phyloP scores from a whole-genome alignment of 1,139 yeast species.

The Arxiozyma heterogenica region DNA sequence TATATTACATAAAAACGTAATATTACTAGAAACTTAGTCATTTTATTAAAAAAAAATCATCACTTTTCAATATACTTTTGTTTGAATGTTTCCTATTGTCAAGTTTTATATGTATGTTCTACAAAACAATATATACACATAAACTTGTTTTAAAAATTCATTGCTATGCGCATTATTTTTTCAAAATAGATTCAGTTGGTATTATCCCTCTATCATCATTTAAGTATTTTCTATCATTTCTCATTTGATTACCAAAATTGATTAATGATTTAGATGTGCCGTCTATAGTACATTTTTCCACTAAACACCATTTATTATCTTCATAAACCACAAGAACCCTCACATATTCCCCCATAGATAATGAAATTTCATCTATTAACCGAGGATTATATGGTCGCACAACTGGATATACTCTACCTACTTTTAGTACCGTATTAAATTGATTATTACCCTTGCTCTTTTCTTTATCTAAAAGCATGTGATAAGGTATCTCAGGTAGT shows the following conservation, averaged over 20 bases:
- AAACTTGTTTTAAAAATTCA: neutral
- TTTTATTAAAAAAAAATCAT: neutral
- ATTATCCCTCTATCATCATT: conserved; percentile 34
- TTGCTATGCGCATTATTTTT: neutral
- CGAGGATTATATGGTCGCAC: conserved; percentile 24
- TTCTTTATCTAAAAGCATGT: neutral
- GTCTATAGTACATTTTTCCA: conserved; percentile 28
- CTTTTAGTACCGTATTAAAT: neutral
- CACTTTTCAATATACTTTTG: neutral
- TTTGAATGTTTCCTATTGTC: no score
- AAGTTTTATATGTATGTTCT: neutral
- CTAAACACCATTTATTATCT: conserved; percentile 39
- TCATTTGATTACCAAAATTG: conserved; percentile 4
- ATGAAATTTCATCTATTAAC: conserved; percentile 32
- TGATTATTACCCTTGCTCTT: neutral
- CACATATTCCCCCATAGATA: conserved; percentile 29
- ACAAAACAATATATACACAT: neutral
- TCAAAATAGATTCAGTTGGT: conserved; percentile 31
- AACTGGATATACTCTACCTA: conserved; percentile 16
- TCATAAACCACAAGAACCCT: conserved; percentile 33
- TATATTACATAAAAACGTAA: no score
- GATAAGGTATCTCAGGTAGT: conserved; percentile 2
- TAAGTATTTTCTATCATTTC: conserved; percentile 20
- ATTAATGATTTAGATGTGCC: conserved; percentile 13
- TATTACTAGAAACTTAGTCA: neutral